Base-by-base conservation (phyloP, 2,329 filamentous ascomycete genomes). In the Alternaria gansuensis region DNA sequence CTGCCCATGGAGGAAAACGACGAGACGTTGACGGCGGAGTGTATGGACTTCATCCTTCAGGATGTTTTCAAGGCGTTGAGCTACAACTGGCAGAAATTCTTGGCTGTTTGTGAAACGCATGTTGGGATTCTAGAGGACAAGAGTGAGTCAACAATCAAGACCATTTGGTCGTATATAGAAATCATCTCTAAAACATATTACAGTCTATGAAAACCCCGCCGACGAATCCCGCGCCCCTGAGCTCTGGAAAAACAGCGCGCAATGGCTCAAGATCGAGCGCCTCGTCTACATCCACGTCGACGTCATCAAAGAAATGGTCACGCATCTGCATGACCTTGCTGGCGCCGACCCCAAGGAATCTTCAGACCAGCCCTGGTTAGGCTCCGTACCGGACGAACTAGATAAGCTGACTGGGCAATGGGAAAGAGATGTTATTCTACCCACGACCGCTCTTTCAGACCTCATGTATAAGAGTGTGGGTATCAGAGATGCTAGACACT, bases 251-350 rank as follows among this genome's bases (percentile, higher is more conserved):
- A 84, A 84, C 63, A 81, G 80, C 24, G 79, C 77, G 14, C 64
- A 79, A 9, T 85, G 83, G 82, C 73, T 83, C n/a, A 83, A 82
- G 57, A 77, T 83, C 9, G 82, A 84, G 62, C 82, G 83, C 39
- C 68, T 84, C 40, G 78, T 84, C 66, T 82, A 80, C 67, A 76
- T 82, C 11, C 83, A 85, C 60, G 70, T 77, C 23, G 82, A 84
- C 57, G 72, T 82, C 4, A 73, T 82, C 31, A 79, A 79, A 29
- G 82, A 84, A 51, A 79, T 82, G 76, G 74, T 76, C 24, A 69
- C 60, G 28, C 74, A 82, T 54, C 69, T 83, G 40, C 73, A 74
- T 24, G 81, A 82, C 26, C 68, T 83, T 4, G 75, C 76, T 2
- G 75, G 76, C 9, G 70, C 59, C 8, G 65, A 70, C n/a, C 67